phyloP scores from a whole-genome alignment of 2,329 filamentous ascomycete species.

The Aspergillus aculeatus region DNA sequence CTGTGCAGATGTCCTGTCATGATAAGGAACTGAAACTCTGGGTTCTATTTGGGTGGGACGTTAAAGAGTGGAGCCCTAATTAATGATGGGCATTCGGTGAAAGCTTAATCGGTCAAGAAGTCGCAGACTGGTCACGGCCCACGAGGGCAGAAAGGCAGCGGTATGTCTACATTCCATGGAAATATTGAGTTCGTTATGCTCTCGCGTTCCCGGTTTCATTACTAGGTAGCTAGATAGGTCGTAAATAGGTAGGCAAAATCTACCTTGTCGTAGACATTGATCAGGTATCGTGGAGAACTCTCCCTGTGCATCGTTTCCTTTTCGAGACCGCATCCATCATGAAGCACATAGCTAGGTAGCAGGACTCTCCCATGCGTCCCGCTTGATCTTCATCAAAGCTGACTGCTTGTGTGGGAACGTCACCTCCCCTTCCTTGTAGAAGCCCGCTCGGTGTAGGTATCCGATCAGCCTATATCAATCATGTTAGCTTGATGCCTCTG shows the following conservation, averaged over 20 bases:
- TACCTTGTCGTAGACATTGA: too few species aligned
- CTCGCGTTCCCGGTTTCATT: too few species aligned
- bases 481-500: conserved; percentile 11
- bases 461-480: conserved; percentile 61
- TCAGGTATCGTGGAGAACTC: background rate
- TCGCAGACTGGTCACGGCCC: too few species aligned
- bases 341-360: conserved; percentile 45
- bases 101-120: background rate
- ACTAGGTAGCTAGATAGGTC: background rate
- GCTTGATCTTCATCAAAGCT: conserved; percentile 75
- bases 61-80: too few species aligned
- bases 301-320: background rate
- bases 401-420: conserved; percentile 90
- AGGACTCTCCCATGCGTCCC: conserved; percentile 78
- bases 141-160: too few species aligned
- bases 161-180: too few species aligned
- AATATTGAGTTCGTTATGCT: too few species aligned
- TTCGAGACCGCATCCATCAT: background rate
- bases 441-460: conserved; percentile 72
- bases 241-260: background rate
- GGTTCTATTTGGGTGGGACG: too few species aligned
- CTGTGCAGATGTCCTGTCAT: background rate
- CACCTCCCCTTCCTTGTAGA: conserved; percentile 82
- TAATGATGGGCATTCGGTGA: background rate
- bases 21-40: background rate